phyloP scores from a whole-genome alignment of 768 basidiomycete genomes.

The Mycena crocata region DNA sequence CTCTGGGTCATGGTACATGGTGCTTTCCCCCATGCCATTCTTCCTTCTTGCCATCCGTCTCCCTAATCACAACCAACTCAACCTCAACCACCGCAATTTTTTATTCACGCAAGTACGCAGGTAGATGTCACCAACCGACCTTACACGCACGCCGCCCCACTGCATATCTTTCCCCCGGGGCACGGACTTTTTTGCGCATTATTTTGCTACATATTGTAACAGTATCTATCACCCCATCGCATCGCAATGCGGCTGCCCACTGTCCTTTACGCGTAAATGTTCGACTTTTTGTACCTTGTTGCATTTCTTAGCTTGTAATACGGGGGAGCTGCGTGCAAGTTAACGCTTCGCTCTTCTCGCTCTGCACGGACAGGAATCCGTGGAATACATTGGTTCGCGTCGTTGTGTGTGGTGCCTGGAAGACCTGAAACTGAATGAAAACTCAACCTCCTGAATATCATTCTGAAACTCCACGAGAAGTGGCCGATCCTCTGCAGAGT shows the following conservation, averaged over 20 bases:
- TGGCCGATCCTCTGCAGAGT: no score
- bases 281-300: conserved; percentile 29
- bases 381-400: conserved; percentile 22
- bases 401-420: no score
- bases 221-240: neutral
- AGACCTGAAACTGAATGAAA: no score
- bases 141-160: conserved; percentile 22
- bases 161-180: conserved; percentile 28
- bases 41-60: conserved; percentile 25
- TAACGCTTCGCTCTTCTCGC: conserved; percentile 13
- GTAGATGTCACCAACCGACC: conserved; percentile 26
- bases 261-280: conserved; percentile 32
- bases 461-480: neutral
- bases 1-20: conserved; percentile 24
- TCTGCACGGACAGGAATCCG: conserved; percentile 32
- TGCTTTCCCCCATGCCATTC: conserved; percentile 16
- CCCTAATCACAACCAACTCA: conserved; percentile 11
- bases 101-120: conserved; percentile 31
- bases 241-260: conserved; percentile 22
- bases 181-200: conserved; percentile 25
- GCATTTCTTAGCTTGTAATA: conserved; percentile 32
- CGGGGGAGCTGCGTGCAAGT: conserved; percentile 9
- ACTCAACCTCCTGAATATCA: no score
- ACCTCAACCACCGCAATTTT: conserved; percentile 22
- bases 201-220: conserved; percentile 21